phyloP scores from a whole-genome alignment of 441 rosid species.

The Gossypium lobatum region DNA sequence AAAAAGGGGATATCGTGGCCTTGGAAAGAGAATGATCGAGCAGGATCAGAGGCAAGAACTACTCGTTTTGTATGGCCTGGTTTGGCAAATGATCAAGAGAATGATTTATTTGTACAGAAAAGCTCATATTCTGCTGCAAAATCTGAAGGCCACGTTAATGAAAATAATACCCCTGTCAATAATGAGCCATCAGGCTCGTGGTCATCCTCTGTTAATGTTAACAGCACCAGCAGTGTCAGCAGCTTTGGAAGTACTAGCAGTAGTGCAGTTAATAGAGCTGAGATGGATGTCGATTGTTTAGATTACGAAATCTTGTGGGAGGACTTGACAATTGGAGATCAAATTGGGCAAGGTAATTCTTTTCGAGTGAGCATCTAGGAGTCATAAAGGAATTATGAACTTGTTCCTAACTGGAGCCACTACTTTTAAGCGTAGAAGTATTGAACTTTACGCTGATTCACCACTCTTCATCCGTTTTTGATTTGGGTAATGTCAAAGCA shows the following conservation, averaged over 20 bases:
- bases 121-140: constrained; percentile 33
- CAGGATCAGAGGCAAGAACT: constrained; percentile 47
- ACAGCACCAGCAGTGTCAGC: constrained; percentile 83
- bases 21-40: constrained; percentile 85
- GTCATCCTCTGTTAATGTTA: constrained; percentile 70
- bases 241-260: constrained; percentile 88
- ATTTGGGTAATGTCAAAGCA: background rate
- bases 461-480: background rate
- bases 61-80: constrained; percentile 49
- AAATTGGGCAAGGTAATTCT: constrained; percentile 83
- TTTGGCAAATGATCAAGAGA: constrained; percentile 52
- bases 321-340: constrained; percentile 75
- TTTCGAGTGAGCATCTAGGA: constrained; percentile 2
- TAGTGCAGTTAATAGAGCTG: constrained; percentile 62
- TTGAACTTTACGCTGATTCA: background rate
- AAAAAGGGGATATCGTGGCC: constrained; percentile 89
- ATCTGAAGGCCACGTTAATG: constrained; percentile 41
- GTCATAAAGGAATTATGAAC: constrained; percentile 6
- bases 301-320: constrained; percentile 92
- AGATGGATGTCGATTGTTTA: constrained; percentile 59
- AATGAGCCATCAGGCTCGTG: constrained; percentile 74
- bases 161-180: constrained; percentile 36
- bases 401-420: background rate
- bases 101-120: constrained; percentile 36
- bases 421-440: background rate